These are phyloP conservation scores for Cystofilobasidium bisporidii DNA, from an alignment of 768 basidiomycete genomes.

Conservation along the genomic window DNA sequence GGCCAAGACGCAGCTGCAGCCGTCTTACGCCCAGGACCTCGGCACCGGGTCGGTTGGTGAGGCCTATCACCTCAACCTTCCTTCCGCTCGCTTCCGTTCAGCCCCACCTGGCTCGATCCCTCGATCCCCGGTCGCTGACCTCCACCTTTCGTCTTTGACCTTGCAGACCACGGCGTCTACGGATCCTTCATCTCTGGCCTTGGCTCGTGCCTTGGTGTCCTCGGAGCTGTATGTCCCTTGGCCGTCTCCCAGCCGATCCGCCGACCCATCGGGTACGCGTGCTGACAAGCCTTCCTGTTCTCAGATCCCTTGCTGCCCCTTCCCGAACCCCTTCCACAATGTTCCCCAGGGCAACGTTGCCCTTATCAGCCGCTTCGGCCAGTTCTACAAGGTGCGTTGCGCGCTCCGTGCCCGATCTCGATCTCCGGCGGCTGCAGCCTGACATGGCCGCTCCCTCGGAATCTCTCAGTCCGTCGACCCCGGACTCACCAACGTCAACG, in stretches of 20 bases:
- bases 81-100: background rate
- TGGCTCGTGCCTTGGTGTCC: constrained; percentile 56
- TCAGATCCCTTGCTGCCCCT: constrained; percentile 28
- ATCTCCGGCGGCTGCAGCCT: background rate
- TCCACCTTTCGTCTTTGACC: background rate
- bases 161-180: constrained; percentile 61
- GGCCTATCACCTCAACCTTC: background rate
- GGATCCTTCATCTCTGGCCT: constrained; percentile 60
- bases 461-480: constrained; percentile 21
- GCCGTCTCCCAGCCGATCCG: too few relatives aligned
- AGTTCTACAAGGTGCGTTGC: constrained; percentile 15
- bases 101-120: too few relatives aligned
- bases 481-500: constrained; percentile 24
- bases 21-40: constrained; percentile 83
- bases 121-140: background rate
- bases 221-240: constrained; percentile 48
- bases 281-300: constrained; percentile 12
- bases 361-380: constrained; percentile 18
- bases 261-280: background rate
- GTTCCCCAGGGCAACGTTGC: constrained; percentile 61
- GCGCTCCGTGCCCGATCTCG: background rate
- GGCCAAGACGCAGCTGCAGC: constrained; percentile 51
- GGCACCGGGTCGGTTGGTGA: constrained; percentile 55
- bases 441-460: constrained; percentile 50
- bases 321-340: constrained; percentile 44